Percentiles rank a stretch among this genome's conserved stretches.
Conservation (phyloP, 116 monocot genomes). For the Posidonia oceanica region DNA sequence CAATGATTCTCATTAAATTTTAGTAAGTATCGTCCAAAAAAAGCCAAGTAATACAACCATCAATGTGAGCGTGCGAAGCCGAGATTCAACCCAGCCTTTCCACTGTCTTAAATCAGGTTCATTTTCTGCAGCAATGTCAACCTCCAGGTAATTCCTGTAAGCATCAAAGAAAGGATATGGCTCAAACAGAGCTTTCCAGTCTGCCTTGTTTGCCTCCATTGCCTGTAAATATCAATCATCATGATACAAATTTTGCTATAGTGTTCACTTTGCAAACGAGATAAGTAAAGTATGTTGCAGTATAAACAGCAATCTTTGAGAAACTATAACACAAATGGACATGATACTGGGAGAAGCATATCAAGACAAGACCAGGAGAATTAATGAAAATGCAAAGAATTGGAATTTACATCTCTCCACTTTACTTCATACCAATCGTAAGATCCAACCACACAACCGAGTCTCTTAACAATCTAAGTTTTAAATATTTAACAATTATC, state of each 20-base stretch:
- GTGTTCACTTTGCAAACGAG: neutral
- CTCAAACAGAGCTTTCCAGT: constrained; percentile 72
- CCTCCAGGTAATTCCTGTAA: constrained; percentile 80
- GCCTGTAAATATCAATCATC: constrained; percentile 25
- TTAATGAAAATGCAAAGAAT: no score
- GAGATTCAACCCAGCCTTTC: constrained; percentile 98
- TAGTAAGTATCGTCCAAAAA: no score
- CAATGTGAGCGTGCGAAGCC: constrained; percentile 67
- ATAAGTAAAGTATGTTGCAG: neutral
- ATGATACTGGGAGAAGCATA: no score
- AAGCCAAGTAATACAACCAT: constrained; percentile 32
- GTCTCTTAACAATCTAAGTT: no score
- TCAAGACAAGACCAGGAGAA: no score
- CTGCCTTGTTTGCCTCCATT: constrained; percentile 64
- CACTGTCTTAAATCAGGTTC: constrained; percentile 80
- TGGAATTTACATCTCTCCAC: no score
- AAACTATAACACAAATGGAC: no score
- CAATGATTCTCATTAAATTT: no score
- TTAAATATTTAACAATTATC: no score
- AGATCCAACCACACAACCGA: no score
- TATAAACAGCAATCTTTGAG: neutral
- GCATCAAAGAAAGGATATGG: constrained; percentile 82
- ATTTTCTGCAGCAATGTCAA: constrained; percentile 76
- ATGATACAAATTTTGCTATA: neutral
- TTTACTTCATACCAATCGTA: no score